phyloP scores from a whole-genome alignment of 768 basidiomycete species.

The Leccinum rimulosum region DNA sequence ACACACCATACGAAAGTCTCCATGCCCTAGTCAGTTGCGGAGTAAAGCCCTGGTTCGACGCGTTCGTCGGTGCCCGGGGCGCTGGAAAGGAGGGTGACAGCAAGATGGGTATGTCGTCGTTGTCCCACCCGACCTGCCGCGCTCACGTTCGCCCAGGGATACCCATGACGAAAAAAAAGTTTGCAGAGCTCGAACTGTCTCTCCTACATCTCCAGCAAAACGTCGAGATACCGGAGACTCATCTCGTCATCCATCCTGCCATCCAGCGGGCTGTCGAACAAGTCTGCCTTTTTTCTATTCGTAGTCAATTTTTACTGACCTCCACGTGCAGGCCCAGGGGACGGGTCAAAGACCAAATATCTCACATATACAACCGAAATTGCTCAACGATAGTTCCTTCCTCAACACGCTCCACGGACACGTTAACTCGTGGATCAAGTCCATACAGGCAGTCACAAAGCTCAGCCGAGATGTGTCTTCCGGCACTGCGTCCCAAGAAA shows the following conservation, averaged over 20 bases:
- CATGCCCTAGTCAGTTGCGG: slow-evolving; percentile 94
- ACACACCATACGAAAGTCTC: slow-evolving; percentile 92
- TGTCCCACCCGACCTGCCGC: neutral
- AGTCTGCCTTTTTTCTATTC: slow-evolving; percentile 24
- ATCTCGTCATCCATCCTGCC: slow-evolving; percentile 85
- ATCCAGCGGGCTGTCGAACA: slow-evolving; percentile 87
- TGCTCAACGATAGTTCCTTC: slow-evolving; percentile 85
- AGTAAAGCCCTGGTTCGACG: slow-evolving; percentile 98
- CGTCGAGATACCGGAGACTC: slow-evolving; percentile 97
- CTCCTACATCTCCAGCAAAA: slow-evolving; percentile 96
- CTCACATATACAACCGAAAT: slow-evolving; percentile 67
- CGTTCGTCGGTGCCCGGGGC: slow-evolving; percentile 85
- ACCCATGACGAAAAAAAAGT: slow-evolving; percentile 99
- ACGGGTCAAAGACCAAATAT: slow-evolving; percentile 64
- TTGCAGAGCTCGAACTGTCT: slow-evolving; percentile 94
- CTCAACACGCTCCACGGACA: slow-evolving; percentile 91
- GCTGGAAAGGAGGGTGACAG: slow-evolving; percentile 73
- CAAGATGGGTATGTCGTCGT: slow-evolving; percentile 65
- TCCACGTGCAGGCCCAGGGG: slow-evolving; percentile 39
- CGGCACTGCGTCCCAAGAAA: slow-evolving; percentile 96
- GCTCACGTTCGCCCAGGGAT: slow-evolving; percentile 50
- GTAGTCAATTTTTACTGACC: slow-evolving; percentile 31
- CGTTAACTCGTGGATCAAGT: slow-evolving; percentile 98
- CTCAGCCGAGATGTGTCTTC: slow-evolving; percentile 90
- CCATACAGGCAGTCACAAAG: slow-evolving; percentile 95